Conservation (phyloP, 2,329 filamentous ascomycete species). For the Ophiostoma piceae region DNA sequence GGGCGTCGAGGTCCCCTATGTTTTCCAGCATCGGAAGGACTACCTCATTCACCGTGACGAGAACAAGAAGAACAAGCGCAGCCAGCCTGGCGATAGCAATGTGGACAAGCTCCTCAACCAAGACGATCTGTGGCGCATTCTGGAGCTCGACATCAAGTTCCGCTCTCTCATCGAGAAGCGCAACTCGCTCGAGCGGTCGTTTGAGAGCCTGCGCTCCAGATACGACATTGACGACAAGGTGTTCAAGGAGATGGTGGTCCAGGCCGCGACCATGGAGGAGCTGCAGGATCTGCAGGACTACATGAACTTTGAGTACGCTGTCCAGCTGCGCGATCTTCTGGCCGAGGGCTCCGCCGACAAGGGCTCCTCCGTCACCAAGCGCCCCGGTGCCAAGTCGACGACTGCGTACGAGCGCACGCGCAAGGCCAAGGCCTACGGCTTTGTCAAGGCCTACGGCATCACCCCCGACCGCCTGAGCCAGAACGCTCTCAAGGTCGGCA, state of each 20-base stretch:
- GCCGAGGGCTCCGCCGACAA: constrained; percentile 44
- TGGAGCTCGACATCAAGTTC: constrained; percentile 93
- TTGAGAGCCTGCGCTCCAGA: constrained; percentile 62
- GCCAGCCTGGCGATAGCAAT: constrained; percentile 61
- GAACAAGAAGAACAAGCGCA: constrained; percentile 57
- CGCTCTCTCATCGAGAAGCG: constrained; percentile 88
- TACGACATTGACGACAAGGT: constrained; percentile 47
- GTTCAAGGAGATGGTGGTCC: constrained; percentile 74
- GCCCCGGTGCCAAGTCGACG: constrained; percentile 75
- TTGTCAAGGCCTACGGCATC: constrained; percentile 88
- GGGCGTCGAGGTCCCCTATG: constrained; percentile 92
- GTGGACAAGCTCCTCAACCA: constrained; percentile 88
- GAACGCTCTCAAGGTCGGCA: constrained; percentile 73
- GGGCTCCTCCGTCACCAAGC: constrained; percentile 54
- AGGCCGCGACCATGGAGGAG: constrained; percentile 84
- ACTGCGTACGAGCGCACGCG: constrained; percentile 77
- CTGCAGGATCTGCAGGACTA: constrained; percentile 96
- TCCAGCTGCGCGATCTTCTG: constrained; percentile 72
- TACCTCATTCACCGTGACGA: constrained; percentile 89
- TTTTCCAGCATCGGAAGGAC: constrained; percentile 96
- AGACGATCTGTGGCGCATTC: constrained; percentile 89
- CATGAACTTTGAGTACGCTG: constrained; percentile 85
- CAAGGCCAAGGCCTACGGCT: constrained; percentile 68
- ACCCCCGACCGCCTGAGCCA: constrained; percentile 81
- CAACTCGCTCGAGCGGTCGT: constrained; percentile 74